A percentile compares a stretch with the other conserved stretches of the same genome.
Conservation (phyloP, 2,329 filamentous ascomycete species). For the Hansfordia pulvinata region DNA sequence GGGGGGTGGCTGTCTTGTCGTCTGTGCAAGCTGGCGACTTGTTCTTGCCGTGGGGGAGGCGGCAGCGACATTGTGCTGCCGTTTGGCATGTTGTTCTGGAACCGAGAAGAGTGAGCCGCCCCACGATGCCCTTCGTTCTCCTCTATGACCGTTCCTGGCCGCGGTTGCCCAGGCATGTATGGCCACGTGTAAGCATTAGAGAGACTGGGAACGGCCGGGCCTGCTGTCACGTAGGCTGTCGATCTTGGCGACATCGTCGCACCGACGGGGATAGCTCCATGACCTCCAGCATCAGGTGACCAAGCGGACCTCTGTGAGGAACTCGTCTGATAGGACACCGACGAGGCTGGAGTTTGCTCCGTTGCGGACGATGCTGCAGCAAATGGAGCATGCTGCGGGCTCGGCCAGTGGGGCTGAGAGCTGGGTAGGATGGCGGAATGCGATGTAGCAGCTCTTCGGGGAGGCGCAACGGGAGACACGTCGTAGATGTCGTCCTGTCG, state of each 20-base stretch:
- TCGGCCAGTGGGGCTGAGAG: slow-evolving; percentile 9
- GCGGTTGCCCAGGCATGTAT: too few relatives aligned
- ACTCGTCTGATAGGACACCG: slow-evolving; percentile 7
- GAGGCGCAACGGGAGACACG: slow-evolving; percentile 30
- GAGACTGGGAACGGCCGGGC: too few relatives aligned
- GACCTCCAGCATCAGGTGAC: too few relatives aligned
- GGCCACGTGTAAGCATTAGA: too few relatives aligned
- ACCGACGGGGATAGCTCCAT: too few relatives aligned
- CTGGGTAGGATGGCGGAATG: slow-evolving; percentile 6
- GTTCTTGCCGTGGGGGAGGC: not conserved
- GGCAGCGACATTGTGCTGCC: slow-evolving; percentile 8
- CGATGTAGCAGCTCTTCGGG: slow-evolving; percentile 9
- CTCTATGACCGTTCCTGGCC: too few relatives aligned
- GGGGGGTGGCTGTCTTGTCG: not conserved
- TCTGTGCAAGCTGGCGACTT: not conserved
- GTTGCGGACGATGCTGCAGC: slow-evolving; percentile 9
- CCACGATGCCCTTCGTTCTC: too few relatives aligned
- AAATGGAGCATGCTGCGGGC: slow-evolving; percentile 9
- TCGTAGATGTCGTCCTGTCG: slow-evolving; percentile 32
- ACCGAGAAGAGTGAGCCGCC: too few relatives aligned
- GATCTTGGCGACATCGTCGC: too few relatives aligned
- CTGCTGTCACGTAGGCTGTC: too few relatives aligned
- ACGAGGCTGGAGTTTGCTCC: slow-evolving; percentile 10
- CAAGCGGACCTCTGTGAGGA: too few relatives aligned
- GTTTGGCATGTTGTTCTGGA: slow-evolving; percentile 8